Evolutionary conservation across 805 yeast genomes (phyloP).

Genomic region (Saccharomycopsis fodiens): DNA sequence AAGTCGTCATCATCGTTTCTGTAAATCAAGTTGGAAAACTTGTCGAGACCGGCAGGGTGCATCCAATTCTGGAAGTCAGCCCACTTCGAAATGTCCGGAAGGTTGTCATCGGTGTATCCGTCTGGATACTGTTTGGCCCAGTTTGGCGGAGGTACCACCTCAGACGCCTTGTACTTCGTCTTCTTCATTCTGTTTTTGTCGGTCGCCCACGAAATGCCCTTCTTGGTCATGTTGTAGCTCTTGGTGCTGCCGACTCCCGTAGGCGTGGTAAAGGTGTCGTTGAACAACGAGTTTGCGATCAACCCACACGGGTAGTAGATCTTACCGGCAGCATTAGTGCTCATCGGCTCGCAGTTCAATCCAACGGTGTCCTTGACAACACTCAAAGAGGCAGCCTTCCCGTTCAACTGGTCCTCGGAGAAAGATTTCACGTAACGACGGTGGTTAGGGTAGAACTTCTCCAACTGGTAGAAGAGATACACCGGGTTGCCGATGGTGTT

Average conservation of each 20-base stretch:
- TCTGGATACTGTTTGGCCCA: conserved; percentile 77
- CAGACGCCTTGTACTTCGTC: conserved; percentile 56
- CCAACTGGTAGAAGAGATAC: conserved; percentile 74
- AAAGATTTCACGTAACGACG: conserved; percentile 84
- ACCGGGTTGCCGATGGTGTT: conserved; percentile 61
- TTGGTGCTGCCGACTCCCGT: conserved; percentile 29
- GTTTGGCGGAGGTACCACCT: conserved; percentile 90
- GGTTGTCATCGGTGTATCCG: conserved; percentile 77
- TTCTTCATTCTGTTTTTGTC: conserved; percentile 68
- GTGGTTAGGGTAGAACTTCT: conserved; percentile 92
- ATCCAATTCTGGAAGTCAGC: conserved; percentile 94
- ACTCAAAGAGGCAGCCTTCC: conserved; percentile 51
- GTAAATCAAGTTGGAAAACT: conserved; percentile 75
- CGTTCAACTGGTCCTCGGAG: conserved; percentile 75
- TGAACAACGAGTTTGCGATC: conserved; percentile 87
- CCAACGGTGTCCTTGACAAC: conserved; percentile 42
- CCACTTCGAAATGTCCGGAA: conserved; percentile 72
- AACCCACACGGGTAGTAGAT: conserved; percentile 91
- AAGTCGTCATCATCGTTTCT: conserved; percentile 57
- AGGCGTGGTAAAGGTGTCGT: conserved; percentile 69
- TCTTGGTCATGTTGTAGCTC: conserved; percentile 32
- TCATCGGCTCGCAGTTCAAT: conserved; percentile 57
- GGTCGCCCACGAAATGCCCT: conserved; percentile 78
- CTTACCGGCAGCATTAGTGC: conserved; percentile 40
- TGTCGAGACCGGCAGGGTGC: conserved; percentile 92